These are phyloP conservation scores for Aaosphaeria pasadenensis DNA, from an alignment of 2,329 filamentous ascomycete species.

Conservation along the genomic window DNA sequence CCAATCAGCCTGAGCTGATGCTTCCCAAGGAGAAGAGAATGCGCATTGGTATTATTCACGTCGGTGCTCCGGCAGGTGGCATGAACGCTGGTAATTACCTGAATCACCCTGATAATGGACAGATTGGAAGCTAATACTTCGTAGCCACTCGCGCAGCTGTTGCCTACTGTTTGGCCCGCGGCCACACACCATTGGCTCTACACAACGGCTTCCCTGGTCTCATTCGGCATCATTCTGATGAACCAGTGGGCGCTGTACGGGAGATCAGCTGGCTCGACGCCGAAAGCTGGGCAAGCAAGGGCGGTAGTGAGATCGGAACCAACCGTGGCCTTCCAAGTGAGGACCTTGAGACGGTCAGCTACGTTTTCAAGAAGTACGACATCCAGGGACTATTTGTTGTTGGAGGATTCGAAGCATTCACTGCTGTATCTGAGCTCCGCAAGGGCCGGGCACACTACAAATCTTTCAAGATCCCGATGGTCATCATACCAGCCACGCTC, in stretches of 20 bases:
- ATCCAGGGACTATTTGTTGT: constrained; percentile 91
- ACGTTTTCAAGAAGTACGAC: constrained; percentile 78
- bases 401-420: constrained; percentile 96
- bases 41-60: constrained; percentile 93
- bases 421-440: constrained; percentile 82
- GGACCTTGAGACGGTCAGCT: constrained; percentile 78
- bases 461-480: constrained; percentile 86
- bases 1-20: constrained; percentile 66
- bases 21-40: constrained; percentile 77
- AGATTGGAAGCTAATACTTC: no score
- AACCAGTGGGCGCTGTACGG: constrained; percentile 77
- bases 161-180: constrained; percentile 84
- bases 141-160: constrained; percentile 82
- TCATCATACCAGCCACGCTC: constrained; percentile 90
- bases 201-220: constrained; percentile 97
- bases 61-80: constrained; percentile 92
- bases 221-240: constrained; percentile 82
- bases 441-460: constrained; percentile 75
- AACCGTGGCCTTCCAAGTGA: constrained; percentile 90
- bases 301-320: constrained; percentile 95
- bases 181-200: constrained; percentile 89
- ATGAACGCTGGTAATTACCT: constrained; percentile 69
- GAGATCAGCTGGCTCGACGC: constrained; percentile 91
- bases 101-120: no score
- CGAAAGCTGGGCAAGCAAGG: constrained; percentile 92